Conservation (phyloP, 2,329 filamentous ascomycete genomes). For the Lachnellula willkommii region DNA sequence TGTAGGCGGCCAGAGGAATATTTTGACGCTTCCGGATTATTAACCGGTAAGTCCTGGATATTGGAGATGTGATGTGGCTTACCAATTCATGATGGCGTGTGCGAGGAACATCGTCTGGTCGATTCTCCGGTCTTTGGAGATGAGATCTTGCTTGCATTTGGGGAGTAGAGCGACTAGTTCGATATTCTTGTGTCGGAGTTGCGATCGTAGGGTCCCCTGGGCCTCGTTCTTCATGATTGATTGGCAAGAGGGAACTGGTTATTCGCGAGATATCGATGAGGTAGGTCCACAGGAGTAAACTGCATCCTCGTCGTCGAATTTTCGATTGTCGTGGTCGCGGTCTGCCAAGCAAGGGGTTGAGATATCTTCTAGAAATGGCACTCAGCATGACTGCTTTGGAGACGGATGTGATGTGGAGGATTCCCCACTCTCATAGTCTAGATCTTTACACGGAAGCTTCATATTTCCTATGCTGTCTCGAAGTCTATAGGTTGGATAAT, state of each 20-base stretch:
- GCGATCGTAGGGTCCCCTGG: conserved; percentile 32
- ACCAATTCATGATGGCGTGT: conserved; percentile 31
- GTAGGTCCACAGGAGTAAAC: conserved; percentile 63
- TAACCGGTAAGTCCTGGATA: neutral
- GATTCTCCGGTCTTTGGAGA: conserved; percentile 31
- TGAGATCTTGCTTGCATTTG: conserved; percentile 34
- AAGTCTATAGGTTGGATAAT: conserved; percentile 33
- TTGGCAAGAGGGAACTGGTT: conserved; percentile 47
- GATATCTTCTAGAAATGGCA: conserved; percentile 34
- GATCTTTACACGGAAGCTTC: conserved; percentile 60
- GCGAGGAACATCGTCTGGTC: conserved; percentile 36
- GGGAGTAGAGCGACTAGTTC: conserved; percentile 35
- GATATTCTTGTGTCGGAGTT: conserved; percentile 26
- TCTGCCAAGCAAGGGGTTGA: conserved; percentile 48
- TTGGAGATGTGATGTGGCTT: neutral
- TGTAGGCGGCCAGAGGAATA: conserved; percentile 48
- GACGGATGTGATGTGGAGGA: conserved; percentile 4
- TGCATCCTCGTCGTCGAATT: conserved; percentile 50
- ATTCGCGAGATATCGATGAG: conserved; percentile 60
- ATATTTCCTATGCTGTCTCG: conserved; percentile 48
- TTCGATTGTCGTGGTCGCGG: conserved; percentile 58
- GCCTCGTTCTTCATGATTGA: conserved; percentile 40
- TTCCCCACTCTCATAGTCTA: conserved; percentile 42
- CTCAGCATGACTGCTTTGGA: neutral
- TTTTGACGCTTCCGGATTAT: conserved; percentile 5